Base-by-base conservation (phyloP, 768 basidiomycete species). In the Gautieria morchelliformis region DNA sequence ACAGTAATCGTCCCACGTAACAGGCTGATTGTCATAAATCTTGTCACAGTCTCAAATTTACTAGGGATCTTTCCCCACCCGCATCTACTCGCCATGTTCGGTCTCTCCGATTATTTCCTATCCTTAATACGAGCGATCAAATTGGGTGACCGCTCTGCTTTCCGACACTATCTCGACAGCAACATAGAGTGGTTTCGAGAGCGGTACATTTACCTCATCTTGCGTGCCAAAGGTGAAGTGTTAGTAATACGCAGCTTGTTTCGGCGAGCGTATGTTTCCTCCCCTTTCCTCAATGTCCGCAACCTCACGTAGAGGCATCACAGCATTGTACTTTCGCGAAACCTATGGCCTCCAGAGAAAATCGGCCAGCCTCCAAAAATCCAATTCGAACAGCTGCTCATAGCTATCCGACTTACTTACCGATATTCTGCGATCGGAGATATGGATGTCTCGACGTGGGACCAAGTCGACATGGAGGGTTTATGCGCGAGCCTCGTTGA, bases 141-240 rank as follows among this genome's bases (percentile, higher is more conserved):
- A 40, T 30, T 42, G 11, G 56, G 56, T 37, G 56, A 57, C 37
- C 46, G 56, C 11, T 57, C 56, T 27, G 32, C 48, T 14, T 57
- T 57, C 37, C 56, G 56, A 12, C 15, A 24, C 17, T 46, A 57
- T 40, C 46, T 57, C 20, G 56, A 57, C 24, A 37, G 35, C 46
- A 30, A 57, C 20, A 57, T 57, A 46, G 56, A 57, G 22, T 57
- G 56, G 56, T 57, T 57, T 40, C 45, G 56, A n/a, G 42, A 57
- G 22, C 45, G 48, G 33, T 57, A 48, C 39, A 57, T 57, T n/a
- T 57, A 57, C 37, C 45, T 57, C 37, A 57, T 57, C 27, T 49
- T 57, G 37, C 46, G 56, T 27, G 37, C 56, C n/a, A 57, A 57
- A 27, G 56, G 44, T 11, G 56, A 57, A 39, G 24, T 49, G 11